Evolutionary conservation across 805 yeast genomes (phyloP), one percentile per base, ranked within the genome.

Genomic region (Candida insectorum): DNA sequence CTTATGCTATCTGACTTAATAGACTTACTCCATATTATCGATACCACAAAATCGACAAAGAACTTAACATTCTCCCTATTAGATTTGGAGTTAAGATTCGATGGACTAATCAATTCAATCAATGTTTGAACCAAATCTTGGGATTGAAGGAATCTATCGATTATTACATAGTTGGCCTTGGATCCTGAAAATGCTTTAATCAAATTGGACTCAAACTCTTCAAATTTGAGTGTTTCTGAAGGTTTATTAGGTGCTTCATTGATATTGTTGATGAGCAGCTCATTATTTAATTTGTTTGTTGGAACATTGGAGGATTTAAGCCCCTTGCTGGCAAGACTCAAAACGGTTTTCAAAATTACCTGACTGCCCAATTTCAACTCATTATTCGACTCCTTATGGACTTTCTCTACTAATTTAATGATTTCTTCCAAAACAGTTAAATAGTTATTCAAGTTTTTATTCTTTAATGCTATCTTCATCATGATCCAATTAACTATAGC

Each of bases 401-500:
- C 42, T 32, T 19, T 45, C 44, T 27, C 45, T 28, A 36, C 52
- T 49, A 12, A 52, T 31, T 49, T 54, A 22, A 60, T 39, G 1
- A 60, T 45, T 31, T 53, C 62, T 23, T 39, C 37, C 16, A 61
- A 39, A 4, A 58, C 51, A 17, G 41, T 43, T 14, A 54, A 31
- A 24, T 41, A 47, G 3, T 42, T 29, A 9, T 47, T 47, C 3
- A 44, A 34, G 26, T 33, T 39, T 7, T 34, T 34, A 25, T 39
- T 41, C n/a, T 39, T 36, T 15, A 41, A 26, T 11, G 31, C 32
- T 3, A 51, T 44, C 17, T 45, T 43, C 5, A 37, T 26, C 13
- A 53, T 22, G 18, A 55, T 29, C 69, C 69, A 65, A 30, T 47
- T 54, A 13, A 64, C 49, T 16, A 64, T 55, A 22, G 58, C 57